These are phyloP conservation scores for Chaetomium tenue DNA, from an alignment of 495 filamentous ascomycete genomes.

Conservation along the genomic window DNA sequence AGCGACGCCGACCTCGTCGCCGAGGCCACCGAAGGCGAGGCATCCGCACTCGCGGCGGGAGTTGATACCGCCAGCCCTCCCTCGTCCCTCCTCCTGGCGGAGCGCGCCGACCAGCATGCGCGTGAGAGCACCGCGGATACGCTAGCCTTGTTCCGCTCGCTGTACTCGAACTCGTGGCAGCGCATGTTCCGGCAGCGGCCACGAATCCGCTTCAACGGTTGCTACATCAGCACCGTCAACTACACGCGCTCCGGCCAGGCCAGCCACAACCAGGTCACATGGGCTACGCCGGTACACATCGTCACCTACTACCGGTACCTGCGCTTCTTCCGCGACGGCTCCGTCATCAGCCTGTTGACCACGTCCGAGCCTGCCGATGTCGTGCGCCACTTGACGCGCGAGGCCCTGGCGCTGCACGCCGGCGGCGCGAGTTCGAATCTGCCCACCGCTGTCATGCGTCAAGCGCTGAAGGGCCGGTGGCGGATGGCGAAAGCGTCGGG, in stretches of 20 bases:
- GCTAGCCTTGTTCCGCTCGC: constrained; percentile 39
- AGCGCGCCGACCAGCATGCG: constrained; percentile 31
- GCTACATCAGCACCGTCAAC: constrained; percentile 95
- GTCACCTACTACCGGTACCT: constrained; percentile 98
- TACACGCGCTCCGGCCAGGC: constrained; percentile 77
- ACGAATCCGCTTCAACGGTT: constrained; percentile 86
- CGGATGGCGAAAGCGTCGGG: constrained; percentile 34
- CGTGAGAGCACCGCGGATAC: constrained; percentile 39
- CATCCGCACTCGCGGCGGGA: not conserved
- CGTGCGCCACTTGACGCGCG: constrained; percentile 64
- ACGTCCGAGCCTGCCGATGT: constrained; percentile 82
- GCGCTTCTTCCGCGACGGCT: constrained; percentile 89
- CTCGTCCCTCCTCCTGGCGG: constrained; percentile 29
- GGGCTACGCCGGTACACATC: constrained; percentile 87
- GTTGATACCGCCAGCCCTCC: constrained; percentile 18
- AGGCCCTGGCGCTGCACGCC: constrained; percentile 35
- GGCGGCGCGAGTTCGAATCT: constrained; percentile 33
- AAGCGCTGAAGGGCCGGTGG: constrained; percentile 43
- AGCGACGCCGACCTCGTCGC: constrained; percentile 38
- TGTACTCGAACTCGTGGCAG: constrained; percentile 53
- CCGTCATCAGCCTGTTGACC: constrained; percentile 70
- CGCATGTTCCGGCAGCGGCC: constrained; percentile 77
- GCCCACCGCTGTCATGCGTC: constrained; percentile 38
- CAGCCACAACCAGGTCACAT: constrained; percentile 55
- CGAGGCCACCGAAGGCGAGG: constrained; percentile 20